Evolutionary conservation across 176 grass and related monocot genomes (phyloP).

Genomic region (Puccinellia tenuiflora): DNA sequence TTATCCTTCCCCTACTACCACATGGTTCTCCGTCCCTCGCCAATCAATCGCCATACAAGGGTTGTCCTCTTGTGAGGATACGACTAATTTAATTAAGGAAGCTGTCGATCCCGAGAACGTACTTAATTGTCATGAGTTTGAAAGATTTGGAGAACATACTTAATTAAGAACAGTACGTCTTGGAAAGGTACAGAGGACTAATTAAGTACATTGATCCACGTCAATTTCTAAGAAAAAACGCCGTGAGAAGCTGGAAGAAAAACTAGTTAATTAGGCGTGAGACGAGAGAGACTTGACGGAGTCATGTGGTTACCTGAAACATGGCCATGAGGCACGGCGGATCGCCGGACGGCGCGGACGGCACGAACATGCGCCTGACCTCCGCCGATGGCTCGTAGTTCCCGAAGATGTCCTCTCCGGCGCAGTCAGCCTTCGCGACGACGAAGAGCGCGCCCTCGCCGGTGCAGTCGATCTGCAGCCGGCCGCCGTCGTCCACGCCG

Average conservation of each 20-base stretch:
- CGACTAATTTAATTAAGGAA: background rate
- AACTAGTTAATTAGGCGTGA: background rate
- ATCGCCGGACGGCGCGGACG: conserved; percentile 5
- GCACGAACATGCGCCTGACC: conserved; percentile 24
- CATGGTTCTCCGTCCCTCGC: background rate
- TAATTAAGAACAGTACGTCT: background rate
- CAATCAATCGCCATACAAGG: background rate
- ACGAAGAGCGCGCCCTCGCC: conserved; percentile 48
- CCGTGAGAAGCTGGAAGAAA: background rate
- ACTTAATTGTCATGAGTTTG: background rate
- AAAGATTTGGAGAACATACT: background rate
- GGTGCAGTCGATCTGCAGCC: too few species aligned
- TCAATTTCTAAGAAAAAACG: background rate
- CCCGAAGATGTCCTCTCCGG: background rate
- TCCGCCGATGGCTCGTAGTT: conserved; percentile 29
- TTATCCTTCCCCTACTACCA: too few species aligned
- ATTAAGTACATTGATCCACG: background rate
- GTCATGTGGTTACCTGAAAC: conserved; percentile 11
- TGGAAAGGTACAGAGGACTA: background rate
- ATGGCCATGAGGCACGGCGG: conserved; percentile 22
- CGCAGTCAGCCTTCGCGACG: conserved; percentile 16
- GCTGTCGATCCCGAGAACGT: background rate
- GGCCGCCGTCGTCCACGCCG: too few species aligned
- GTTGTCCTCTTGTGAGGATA: background rate
- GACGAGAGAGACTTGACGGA: background rate